These are phyloP conservation scores for Exophiala viscosa DNA, from an alignment of 2,329 filamentous ascomycete genomes.

Conservation along the genomic window DNA sequence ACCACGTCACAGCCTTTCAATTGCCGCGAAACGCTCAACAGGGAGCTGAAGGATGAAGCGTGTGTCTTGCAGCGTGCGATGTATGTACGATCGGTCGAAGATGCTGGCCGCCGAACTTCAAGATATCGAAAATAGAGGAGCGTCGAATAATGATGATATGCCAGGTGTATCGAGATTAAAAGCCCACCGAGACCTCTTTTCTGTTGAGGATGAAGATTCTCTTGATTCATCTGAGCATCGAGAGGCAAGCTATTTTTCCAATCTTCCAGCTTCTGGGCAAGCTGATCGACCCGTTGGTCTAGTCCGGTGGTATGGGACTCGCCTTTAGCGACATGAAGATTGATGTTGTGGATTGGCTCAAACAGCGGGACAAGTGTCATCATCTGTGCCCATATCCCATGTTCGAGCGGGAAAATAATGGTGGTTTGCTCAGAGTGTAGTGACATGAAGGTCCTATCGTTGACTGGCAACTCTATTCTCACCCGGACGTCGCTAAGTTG, in stretches of 20 bases:
- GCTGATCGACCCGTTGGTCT: conserved; percentile 16
- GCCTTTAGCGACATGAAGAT: conserved; percentile 28
- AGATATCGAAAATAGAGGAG: conserved; percentile 40
- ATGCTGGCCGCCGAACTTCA: conserved; percentile 23
- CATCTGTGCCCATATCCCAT: conserved; percentile 38
- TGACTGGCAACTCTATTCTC: conserved; percentile 30
- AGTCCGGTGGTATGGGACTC: conserved; percentile 15
- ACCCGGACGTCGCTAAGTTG: conserved; percentile 26
- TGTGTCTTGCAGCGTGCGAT: neutral
- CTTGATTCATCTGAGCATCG: conserved; percentile 3
- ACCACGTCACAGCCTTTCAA: conserved; percentile 31
- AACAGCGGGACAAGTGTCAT: conserved; percentile 34
- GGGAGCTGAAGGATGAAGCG: conserved; percentile 12
- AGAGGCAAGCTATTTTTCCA: conserved; percentile 13
- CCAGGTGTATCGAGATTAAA: conserved; percentile 39
- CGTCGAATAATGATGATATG: conserved; percentile 38
- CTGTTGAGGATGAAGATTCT: conserved; percentile 21
- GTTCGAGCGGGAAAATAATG: conserved; percentile 14
- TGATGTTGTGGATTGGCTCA: conserved; percentile 35
- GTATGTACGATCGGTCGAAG: neutral
- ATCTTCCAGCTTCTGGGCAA: conserved; percentile 19
- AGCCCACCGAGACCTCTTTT: conserved; percentile 31
- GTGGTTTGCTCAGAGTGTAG: neutral
- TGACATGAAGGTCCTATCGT: conserved; percentile 29
- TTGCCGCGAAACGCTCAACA: conserved; percentile 16